Conservation (phyloP, 257 asterid genomes). For the Thymus quinquecostatus region DNA sequence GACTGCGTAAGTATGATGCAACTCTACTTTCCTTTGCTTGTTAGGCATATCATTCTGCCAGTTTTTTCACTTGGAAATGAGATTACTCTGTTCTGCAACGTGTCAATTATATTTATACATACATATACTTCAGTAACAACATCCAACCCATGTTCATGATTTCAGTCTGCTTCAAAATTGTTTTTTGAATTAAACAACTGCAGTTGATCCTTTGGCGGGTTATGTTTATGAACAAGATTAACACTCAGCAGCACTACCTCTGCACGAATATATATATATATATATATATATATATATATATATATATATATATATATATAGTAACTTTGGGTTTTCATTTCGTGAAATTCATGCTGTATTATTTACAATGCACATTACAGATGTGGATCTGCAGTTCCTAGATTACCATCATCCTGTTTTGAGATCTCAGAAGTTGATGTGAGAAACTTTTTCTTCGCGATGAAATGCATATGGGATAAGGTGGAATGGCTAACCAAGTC, state of each 20-base stretch:
- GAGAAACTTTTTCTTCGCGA: slow-evolving; percentile 53
- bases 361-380: slow-evolving; percentile 44
- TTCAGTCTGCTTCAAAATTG: slow-evolving; percentile 15
- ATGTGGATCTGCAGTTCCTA: slow-evolving; percentile 54
- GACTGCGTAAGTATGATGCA: slow-evolving; percentile 56
- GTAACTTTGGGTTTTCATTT: slow-evolving; percentile 24
- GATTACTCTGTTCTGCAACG: background rate
- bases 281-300: background rate
- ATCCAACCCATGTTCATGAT: slow-evolving; percentile 10
- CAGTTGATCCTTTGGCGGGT: slow-evolving; percentile 5
- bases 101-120: background rate
- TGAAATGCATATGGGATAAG: slow-evolving; percentile 62
- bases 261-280: background rate
- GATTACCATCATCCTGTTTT: slow-evolving; percentile 69
- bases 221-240: background rate
- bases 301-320: background rate
- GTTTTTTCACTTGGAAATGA: slow-evolving; percentile 22
- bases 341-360: slow-evolving; percentile 26
- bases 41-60: slow-evolving; percentile 12
- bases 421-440: slow-evolving; percentile 78
- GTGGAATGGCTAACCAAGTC: slow-evolving; percentile 54
- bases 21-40: slow-evolving; percentile 8
- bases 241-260: background rate
- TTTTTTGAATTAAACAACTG: slow-evolving; percentile 15
- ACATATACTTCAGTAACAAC: slow-evolving; percentile 3